Base-by-base conservation (phyloP, 2,329 filamentous ascomycete genomes). In the Calycina herbarum region DNA sequence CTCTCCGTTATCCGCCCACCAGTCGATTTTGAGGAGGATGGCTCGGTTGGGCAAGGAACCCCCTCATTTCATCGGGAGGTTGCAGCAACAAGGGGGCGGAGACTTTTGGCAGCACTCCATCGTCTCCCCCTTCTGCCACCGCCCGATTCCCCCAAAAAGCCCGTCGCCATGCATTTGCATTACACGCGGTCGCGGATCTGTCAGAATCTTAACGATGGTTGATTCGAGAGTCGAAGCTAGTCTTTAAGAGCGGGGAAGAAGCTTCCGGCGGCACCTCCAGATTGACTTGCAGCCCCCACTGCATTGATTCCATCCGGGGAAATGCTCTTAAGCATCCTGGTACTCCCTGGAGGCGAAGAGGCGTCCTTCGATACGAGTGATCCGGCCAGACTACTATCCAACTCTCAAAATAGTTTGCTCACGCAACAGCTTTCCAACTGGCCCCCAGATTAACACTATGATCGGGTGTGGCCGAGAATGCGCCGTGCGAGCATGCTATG, bases 81-180 rank as follows among this genome's bases (percentile, higher is more conserved):
- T 70, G 68, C 68, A 70, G 59, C 57, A 42, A 68, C 61, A 66
- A 40, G 48, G 35, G 35, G 27, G 40, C 62, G 57, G 61, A 54
- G 61, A 38, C 35, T 48, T 62, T 65, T 57, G 38, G 57, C 64
- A 62, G 63, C 31, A 38, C 7, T 69, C 17, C 66, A 58, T 63
- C 62, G 61, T 68, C 67, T 70, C 63, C 67, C 61, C 61, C 31
- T 15, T 24, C 67, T 64, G 70, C 67, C 51, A 62, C 62, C 60
- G 64, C 54, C 65, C 69, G 59, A 51, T 45, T 65, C 11, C 56
- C 63, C 65, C 24, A 13, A 70, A 71, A 66, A 65, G 48, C 68
- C 68, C 68, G 66, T 42, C 62, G 27, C 57, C 59, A 13, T 62
- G 63, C 24, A 62, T 67, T 64, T 62, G 60, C 20, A 57, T 60